Base-by-base conservation (phyloP, 257 asterid species). In the Perilla frutescens region DNA sequence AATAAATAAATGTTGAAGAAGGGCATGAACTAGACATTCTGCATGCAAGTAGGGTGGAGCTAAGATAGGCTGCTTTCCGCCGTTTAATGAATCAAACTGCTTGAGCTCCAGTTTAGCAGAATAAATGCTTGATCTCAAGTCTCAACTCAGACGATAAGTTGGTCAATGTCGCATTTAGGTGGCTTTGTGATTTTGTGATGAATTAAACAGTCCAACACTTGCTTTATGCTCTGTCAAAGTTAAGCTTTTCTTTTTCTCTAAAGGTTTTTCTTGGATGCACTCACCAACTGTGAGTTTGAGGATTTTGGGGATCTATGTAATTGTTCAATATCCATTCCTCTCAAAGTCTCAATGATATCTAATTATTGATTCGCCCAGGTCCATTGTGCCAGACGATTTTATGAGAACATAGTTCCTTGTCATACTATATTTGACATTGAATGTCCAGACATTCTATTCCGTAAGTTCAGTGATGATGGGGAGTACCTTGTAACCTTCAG, bases 391-490 rank as follows among this genome's bases (percentile, higher is more conserved):
- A 81, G 99, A 61, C 83, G 93, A 71, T 95, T 92, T 84, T 95
- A 95, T 44, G 97, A 95, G 82, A 92, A 92, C 80, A 87, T 92
- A 78, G 98, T 92, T 71, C 99, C 99, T 53, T 77, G 88, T 80
- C 81, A 90, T 81, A 95, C 99, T 4, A 51, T 90, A 70, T 92
- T 80, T 65, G 98, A 95, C 71, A 83, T 92, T 45, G 94, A 92
- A 66, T 95, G 99, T 82, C 99, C 99, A 0, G 98, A 92, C 82
- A 79, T 87, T 69, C 86, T 90, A 53, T 90, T 95, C 68, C 97
- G 99, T 81, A 95, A 92, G 87, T 95, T 95, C 91, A 90, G 96
- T 8, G 99, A 95, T 40, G 99, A 95, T 67, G 99, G 99, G 31
- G 91, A 77, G 81, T 95, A 83, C 83, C 93, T 92, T 76, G 80